A percentile compares a stretch with the other conserved stretches of the same genome.
These are phyloP conservation scores for Jamesozyma hellenica DNA, from an alignment of 805 yeast genomes.

Conservation along the genomic window DNA sequence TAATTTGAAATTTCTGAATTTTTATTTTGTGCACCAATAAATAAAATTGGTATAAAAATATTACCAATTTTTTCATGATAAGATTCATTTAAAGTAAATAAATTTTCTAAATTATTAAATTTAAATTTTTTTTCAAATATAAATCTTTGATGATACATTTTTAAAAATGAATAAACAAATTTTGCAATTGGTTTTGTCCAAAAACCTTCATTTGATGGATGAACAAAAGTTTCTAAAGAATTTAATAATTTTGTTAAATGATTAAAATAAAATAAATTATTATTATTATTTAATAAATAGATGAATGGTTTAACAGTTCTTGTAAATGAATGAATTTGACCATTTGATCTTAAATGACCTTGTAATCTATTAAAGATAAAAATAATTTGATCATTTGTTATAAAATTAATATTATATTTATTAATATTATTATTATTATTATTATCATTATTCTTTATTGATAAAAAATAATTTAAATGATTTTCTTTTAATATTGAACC, in stretches of 20 bases:
- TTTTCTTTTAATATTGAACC: conserved; percentile 49
- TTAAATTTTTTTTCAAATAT: conserved; percentile 38
- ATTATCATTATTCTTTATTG: conserved; percentile 9
- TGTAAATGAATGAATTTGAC: conserved; percentile 35
- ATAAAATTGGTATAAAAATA: conserved; percentile 41
- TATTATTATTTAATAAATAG: conserved; percentile 48
- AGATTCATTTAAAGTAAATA: conserved; percentile 21
- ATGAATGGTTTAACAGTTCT: conserved; percentile 41
- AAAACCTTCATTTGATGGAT: conserved; percentile 81
- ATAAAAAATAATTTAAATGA: conserved; percentile 16
- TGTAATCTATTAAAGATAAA: conserved; percentile 48
- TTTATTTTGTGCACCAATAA: conserved; percentile 72
- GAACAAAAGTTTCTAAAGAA: conserved; percentile 70
- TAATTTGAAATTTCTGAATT: conserved; percentile 45
- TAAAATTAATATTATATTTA: conserved; percentile 50
- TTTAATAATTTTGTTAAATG: conserved; percentile 46
- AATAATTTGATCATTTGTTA: conserved; percentile 52
- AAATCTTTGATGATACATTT: conserved; percentile 49
- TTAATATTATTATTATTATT: conserved; percentile 31
- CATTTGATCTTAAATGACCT: conserved; percentile 32
- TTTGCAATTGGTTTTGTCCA: conserved; percentile 71
- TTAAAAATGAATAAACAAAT: conserved; percentile 49
- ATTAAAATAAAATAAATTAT: conserved; percentile 38
- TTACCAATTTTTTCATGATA: conserved; percentile 31
- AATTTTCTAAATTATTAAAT: not conserved